Evolutionary conservation across 345 rosid species (phyloP), one percentile per base, ranked within the genome.

Genomic region (Melaleuca alternifolia): DNA sequence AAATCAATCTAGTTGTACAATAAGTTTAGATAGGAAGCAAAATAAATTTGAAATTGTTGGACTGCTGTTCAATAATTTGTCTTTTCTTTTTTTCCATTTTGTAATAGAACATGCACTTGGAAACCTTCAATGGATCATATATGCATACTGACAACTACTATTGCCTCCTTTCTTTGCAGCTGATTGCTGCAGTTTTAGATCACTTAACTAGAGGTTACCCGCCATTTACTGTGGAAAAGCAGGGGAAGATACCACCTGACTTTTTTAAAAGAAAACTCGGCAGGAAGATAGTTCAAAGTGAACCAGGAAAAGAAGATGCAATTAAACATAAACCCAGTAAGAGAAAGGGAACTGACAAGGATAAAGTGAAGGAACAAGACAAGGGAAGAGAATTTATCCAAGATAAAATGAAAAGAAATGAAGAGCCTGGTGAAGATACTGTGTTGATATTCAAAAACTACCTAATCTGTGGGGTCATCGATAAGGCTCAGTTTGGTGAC

Each of bases 401-500:
- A n/a, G 57, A 48, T 28, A 46, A 71, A 28, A 20, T 48, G 83
- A 71, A 85, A 57, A 87, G 62, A n/a, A 75, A 62, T 77, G 86
- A 53, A 86, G 92, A 89, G 86, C 93, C 90, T 54, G 94, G 90
- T 76, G 99, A 95, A 90, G 96, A 97, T 85, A 95, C 92, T 82
- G 87, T 97, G 88, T 88, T 93, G 54, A 92, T 97, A 48, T 91
- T 90, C 41, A 94, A 87, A 86, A 97, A 96, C 87, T 90, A 93
- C 85, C 88, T 97, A 87, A 93, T 97, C 54, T 92, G 94, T 59
- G 99, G 99, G 76, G 99, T 97, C 89, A 96, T 97, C 57, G 99
- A 97, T 91, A 97, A 97, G 93, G 98, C 97, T 87, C 99, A 97
- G 90, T 97, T 97, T 93, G 98, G 98, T 56, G 98, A 95, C 85